Base-by-base conservation (phyloP, 768 basidiomycete genomes). In the Lanmaoa rubissima region DNA sequence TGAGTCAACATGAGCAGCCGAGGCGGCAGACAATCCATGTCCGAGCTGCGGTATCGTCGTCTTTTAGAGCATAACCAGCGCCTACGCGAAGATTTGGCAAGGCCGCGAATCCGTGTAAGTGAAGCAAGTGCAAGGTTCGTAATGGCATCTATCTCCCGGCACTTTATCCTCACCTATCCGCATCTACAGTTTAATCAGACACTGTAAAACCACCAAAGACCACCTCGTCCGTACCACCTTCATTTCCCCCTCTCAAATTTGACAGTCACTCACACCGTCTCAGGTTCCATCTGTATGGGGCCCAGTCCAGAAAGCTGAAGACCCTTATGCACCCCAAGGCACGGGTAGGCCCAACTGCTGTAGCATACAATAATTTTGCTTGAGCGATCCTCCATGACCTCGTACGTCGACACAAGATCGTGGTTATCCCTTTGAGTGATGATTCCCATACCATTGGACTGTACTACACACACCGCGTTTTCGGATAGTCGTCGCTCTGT, bases 271-370 rank as follows among this genome's bases (percentile, higher is more conserved):
- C 50, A 67, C 61, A 38, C 60, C 49, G 51, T 31, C 65, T 24
- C 66, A 94, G 90, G 88, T 96, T 48, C 94, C 95, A 26, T 94
- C 91, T 19, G 92, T 99, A 1, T 99, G 97, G 97, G 97, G 97
- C 11, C 88, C 92, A 24, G 87, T 96, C n/a, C 85, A 85, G 61
- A 91, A 90, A 68, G 85, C 84, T 42, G 92, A 96, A 57, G 96
- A 99, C 70, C 96, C 96, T 47, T 98, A 94, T 67, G 88, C 88
- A 26, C 90, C 88, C 52, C 85, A 84, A 69, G 74, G 78, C 54
- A 66, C 80, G 75, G 50, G 80, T n/a, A 76, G 61, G 61, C 66
- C 65, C 55, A 78, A 60, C 49, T 86, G 85, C 58, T 88, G 86
- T 75, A 78, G 76, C 28, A 74, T 88, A 61, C 86, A 87, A 76